Evolutionary conservation across 768 basidiomycete species (phyloP), one percentile per base, ranked within the genome.

Genomic region (Leucosporidium creatinivorum): DNA sequence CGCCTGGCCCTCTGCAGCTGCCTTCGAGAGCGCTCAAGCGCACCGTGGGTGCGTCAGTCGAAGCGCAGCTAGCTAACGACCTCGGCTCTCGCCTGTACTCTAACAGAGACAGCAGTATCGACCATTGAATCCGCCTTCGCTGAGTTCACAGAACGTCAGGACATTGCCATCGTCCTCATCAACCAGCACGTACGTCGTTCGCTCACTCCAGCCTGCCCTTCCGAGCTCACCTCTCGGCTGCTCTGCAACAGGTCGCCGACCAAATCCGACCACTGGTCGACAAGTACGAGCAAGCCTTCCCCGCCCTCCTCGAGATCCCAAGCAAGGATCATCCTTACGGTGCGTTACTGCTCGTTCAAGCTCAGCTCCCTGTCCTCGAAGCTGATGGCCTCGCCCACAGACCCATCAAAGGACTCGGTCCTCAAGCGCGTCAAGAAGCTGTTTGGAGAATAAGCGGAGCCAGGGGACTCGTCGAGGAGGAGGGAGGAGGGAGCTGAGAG

Each of bases 321-420:
- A 93, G 91, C 63, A 98, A 98, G 78, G 94, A 98, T 76, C 93
- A 96, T 79, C 94, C 94, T 47, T 98, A 98, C 75, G 93, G 94
- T 94, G 62, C 66, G 84, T 15, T 51, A 3, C 6, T 51, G 50
- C 50, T 51, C n/a, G n/a, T n/a, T n/a, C n/a, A n/a, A n/a, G n/a
- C n/a, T n/a, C n/a, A n/a, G n/a, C n/a, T n/a, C n/a, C n/a, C n/a
- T n/a, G n/a, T n/a, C n/a, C n/a, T n/a, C n/a, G n/a, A n/a, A n/a
- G n/a, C n/a, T n/a, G n/a, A n/a, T n/a, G n/a, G n/a, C n/a, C n/a
- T n/a, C n/a, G n/a, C n/a, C n/a, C n/a, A n/a, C 74, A 94, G 94
- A 98, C 79, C 94, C 94, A 21, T 85, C 87, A 18, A 97, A 97
- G 78, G 94, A 98, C 77, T 96, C 92, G 1, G 85, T 98, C 36